Base-by-base conservation (phyloP, 371 early-diverging fungal genomes). In the Batkoa obscura region DNA sequence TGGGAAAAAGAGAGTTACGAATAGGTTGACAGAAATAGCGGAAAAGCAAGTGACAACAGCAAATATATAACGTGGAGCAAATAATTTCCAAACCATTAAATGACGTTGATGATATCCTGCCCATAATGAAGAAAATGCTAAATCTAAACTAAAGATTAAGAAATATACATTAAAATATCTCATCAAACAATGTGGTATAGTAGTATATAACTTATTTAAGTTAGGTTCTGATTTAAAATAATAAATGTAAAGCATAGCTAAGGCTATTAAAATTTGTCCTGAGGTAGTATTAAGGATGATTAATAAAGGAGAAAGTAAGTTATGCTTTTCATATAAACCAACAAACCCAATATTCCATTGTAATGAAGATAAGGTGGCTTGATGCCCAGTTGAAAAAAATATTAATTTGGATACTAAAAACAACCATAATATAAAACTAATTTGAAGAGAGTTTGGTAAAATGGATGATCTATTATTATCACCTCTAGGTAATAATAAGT, bases 51-150 rank as follows among this genome's bases (percentile, higher is more conserved):
- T 61, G 0, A 72, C 66, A 32, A 65, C 79, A 6, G 76, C 79
- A 39, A 89, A 71, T 64, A 94, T 72, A 60, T 84, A 90, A 54
- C 91, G 71, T 0, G 95, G 94, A 2, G 88, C 90, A 75, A 88
- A 94, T 17, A 93, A 76, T 60, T 88, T 86, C 95, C 94, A 94
- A 12, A 90, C 88, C 93, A 90, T 90, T 59, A 93, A 70, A 64
- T 94, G 94, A 2, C 93, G 67, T 43, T 83, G 68, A 55, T 88
- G 75, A 55, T 75, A 67, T 12, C 72, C 78, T 0, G 80, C 81
- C 66, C 60, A 50, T 48, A 34, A 36, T 30, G 49, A 32, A 50
- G 41, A 34, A 43, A 38, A 37, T 34, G 15, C 23, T 56, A 13
- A 3, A 42, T 41, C 35, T 43, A 38, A 2, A 41, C 46, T 3